Percentiles rank a stretch among this genome's conserved stretches.
phyloP scores from a whole-genome alignment of 371 early-diverging fungal species.

The Vairimorpha apis region DNA sequence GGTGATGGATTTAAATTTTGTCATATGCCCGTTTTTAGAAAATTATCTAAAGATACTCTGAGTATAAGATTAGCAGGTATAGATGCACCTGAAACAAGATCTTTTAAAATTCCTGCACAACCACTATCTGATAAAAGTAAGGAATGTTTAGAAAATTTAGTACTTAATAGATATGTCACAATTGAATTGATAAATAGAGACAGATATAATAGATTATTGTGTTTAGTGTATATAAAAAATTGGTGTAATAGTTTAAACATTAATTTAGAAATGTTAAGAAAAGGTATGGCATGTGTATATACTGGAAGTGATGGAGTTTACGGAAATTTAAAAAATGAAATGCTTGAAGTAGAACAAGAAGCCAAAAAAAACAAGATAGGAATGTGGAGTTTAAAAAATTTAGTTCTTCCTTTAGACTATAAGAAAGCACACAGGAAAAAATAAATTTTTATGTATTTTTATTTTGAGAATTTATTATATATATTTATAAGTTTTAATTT shows the following conservation, averaged over 20 bases:
- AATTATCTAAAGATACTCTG: constrained; percentile 65
- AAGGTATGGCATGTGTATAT: constrained; percentile 69
- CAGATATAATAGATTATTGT: constrained; percentile 69
- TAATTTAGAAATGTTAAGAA: constrained; percentile 67
- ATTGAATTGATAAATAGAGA: constrained; percentile 66
- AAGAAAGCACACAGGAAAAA: constrained; percentile 12
- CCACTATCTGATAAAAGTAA: constrained; percentile 67
- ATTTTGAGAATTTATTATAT: not conserved
- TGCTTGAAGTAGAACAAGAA: constrained; percentile 65
- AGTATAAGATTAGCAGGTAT: constrained; percentile 69
- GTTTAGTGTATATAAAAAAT: constrained; percentile 66
- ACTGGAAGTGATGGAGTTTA: constrained; percentile 68
- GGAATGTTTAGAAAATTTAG: constrained; percentile 63
- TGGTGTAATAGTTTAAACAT: constrained; percentile 65
- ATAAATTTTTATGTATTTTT: not conserved
- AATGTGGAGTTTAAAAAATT: constrained; percentile 35
- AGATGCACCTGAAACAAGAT: constrained; percentile 71
- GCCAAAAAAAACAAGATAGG: constrained; percentile 62
- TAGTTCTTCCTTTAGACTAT: constrained; percentile 38
- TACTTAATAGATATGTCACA: constrained; percentile 63
- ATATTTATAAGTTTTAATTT: too few species aligned
- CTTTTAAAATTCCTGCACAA: constrained; percentile 71
- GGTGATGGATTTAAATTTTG: constrained; percentile 50
- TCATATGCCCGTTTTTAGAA: constrained; percentile 34
- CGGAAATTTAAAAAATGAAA: constrained; percentile 63